Evolutionary conservation across 2,329 filamentous ascomycete genomes (phyloP).

Genomic region (Aspergillus eucalypticola): DNA sequence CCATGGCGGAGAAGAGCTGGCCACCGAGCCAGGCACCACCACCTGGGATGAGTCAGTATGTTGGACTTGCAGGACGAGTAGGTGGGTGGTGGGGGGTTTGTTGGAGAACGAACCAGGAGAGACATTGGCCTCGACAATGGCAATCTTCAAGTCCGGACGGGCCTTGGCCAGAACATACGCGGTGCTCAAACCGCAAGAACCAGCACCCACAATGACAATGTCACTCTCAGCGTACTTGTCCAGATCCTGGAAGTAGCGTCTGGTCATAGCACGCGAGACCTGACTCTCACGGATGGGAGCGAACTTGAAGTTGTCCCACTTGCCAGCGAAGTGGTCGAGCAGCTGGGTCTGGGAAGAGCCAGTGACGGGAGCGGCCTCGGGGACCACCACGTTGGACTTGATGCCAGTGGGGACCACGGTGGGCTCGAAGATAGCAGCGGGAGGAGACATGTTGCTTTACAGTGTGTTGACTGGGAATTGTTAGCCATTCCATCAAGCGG

Average conservation of each 20-base stretch:
- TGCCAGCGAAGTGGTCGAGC: slow-evolving; percentile 66
- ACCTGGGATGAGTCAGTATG: slow-evolving; percentile 46
- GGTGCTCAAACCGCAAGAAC: slow-evolving; percentile 80
- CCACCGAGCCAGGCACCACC: slow-evolving; percentile 92
- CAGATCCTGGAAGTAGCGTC: slow-evolving; percentile 87
- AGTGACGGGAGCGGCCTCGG: slow-evolving; percentile 40
- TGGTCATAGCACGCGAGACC: slow-evolving; percentile 89
- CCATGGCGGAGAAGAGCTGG: slow-evolving; percentile 92
- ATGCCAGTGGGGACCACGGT: slow-evolving; percentile 39
- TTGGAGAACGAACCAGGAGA: slow-evolving; percentile 59
- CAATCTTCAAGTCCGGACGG: slow-evolving; percentile 87
- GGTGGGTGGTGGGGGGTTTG: too few species aligned
- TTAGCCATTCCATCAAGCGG: slow-evolving; percentile 42
- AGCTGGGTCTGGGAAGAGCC: slow-evolving; percentile 53
- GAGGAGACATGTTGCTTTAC: slow-evolving; percentile 69
- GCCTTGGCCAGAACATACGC: slow-evolving; percentile 81
- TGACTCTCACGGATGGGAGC: slow-evolving; percentile 86
- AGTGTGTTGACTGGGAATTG: slow-evolving; percentile 32
- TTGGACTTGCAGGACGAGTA: neutral
- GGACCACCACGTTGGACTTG: slow-evolving; percentile 48
- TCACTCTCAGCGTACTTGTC: slow-evolving; percentile 89
- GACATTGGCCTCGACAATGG: slow-evolving; percentile 84
- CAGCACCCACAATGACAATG: slow-evolving; percentile 89
- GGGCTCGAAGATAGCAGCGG: slow-evolving; percentile 64
- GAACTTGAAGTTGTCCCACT: slow-evolving; percentile 83